Conservation (phyloP, 495 filamentous ascomycete species). For the Aspergillus nanangensis region DNA sequence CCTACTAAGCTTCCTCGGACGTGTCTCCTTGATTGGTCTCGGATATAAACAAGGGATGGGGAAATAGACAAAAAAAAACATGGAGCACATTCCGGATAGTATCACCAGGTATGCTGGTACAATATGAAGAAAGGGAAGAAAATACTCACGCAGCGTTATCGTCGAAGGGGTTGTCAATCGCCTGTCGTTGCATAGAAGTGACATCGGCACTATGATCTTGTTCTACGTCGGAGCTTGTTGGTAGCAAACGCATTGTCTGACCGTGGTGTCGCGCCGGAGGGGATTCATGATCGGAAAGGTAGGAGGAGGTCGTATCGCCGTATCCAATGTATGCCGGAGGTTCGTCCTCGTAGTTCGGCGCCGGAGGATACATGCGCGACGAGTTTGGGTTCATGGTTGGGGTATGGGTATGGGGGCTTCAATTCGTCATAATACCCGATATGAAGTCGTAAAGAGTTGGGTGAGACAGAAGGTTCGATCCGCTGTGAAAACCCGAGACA, state of each 20-base stretch:
- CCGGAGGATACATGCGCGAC: constrained; percentile 18
- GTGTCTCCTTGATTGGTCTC: too few species aligned
- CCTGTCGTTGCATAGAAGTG: not conserved
- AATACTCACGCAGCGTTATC: constrained; percentile 18
- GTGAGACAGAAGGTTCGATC: too few species aligned
- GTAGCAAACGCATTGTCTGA: constrained; percentile 58
- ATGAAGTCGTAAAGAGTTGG: too few species aligned
- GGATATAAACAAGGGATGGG: constrained; percentile 10
- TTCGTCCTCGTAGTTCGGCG: constrained; percentile 33
- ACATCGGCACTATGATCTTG: not conserved
- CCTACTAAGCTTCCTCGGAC: too few species aligned
- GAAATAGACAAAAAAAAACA: not conserved
- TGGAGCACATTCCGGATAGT: constrained; percentile 7
- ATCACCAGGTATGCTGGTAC: constrained; percentile 12
- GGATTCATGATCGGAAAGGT: constrained; percentile 28
- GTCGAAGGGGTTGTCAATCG: constrained; percentile 1
- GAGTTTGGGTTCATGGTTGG: constrained; percentile 28
- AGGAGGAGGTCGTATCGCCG: constrained; percentile 28
- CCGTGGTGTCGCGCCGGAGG: constrained; percentile 33
- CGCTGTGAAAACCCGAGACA: too few species aligned
- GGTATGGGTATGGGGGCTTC: constrained; percentile 7
- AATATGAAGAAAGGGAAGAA: not conserved
- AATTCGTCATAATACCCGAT: constrained; percentile 25
- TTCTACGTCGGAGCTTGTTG: constrained; percentile 43
- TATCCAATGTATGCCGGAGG: constrained; percentile 36